phyloP scores from a whole-genome alignment of 306 rosid genomes.

The Cicer pinnatifidum region DNA sequence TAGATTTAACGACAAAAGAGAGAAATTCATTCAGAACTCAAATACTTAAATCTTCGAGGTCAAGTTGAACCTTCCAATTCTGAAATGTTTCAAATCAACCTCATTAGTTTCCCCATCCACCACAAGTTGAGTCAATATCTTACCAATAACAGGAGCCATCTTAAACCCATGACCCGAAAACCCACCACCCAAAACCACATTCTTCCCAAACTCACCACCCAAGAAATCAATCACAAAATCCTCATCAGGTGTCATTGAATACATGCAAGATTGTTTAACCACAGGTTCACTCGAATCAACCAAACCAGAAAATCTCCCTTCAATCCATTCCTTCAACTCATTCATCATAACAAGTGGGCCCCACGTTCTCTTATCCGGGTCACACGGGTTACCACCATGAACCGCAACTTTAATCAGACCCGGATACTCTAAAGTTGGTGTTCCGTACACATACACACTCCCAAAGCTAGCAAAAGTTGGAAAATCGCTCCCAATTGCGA shows the following conservation, averaged over 20 bases:
- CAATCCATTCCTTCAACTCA: slow-evolving; percentile 63
- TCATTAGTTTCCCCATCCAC: slow-evolving; percentile 59
- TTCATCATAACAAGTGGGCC: slow-evolving; percentile 51
- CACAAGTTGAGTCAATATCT: slow-evolving; percentile 65
- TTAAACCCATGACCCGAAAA: slow-evolving; percentile 97
- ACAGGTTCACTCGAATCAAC: slow-evolving; percentile 66
- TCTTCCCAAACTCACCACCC: slow-evolving; percentile 73
- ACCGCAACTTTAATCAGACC: slow-evolving; percentile 74
- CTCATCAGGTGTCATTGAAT: slow-evolving; percentile 79
- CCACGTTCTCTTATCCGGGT: slow-evolving; percentile 82
- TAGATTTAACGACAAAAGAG: too few species aligned
- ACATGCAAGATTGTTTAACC: slow-evolving; percentile 74
- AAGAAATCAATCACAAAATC: slow-evolving; percentile 81
- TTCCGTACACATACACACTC: slow-evolving; percentile 56
- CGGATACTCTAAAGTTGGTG: slow-evolving; percentile 83
- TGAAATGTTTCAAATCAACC: slow-evolving; percentile 65
- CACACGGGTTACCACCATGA: slow-evolving; percentile 65
- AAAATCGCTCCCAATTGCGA: slow-evolving; percentile 56
- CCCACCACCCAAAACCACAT: slow-evolving; percentile 81
- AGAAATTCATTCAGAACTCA: too few species aligned
- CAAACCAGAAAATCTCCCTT: slow-evolving; percentile 51
- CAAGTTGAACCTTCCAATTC: slow-evolving; percentile 55
- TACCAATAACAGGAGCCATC: slow-evolving; percentile 80
- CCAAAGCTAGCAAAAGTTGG: slow-evolving; percentile 73
- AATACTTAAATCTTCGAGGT: slow-evolving; percentile 1